Evolutionary conservation across 192 early-diverging fungal species (phyloP), one percentile per base, ranked within the genome.

Genomic region (Coemansia sp.): DNA sequence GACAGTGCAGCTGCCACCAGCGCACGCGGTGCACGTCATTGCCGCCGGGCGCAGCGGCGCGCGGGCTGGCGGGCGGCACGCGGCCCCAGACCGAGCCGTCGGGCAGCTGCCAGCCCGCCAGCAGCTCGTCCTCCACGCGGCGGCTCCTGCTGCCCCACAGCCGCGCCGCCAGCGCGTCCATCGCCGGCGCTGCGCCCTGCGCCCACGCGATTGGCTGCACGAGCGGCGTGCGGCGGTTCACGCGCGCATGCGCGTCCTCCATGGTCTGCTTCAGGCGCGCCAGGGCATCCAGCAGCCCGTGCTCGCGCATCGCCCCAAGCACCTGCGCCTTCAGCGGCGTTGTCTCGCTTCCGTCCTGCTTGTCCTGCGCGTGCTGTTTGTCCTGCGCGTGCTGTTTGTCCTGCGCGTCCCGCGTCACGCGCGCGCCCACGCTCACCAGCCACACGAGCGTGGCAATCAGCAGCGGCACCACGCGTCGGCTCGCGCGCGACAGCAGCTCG

Each of bases 101-200:
- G 6, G 73, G 73, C 22, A 76, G 63, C 54, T 57, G 59, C 73
- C 73, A 76, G 6, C 73, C 73, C n/a, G 54, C 55, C 45, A 76
- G 50, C 40, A 66, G 16, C 44, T 58, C 67, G 12, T 61, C 59
- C 29, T 76, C 67, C 0, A 38, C 6, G 0, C 45, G 56, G n/a
- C n/a, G n/a, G n/a, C n/a, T n/a, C n/a, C 48, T 28, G 45, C 43
- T 12, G 42, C 57, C 58, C 73, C 73, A 76, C 12, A 76, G 23
- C 21, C 27, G 58, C 43, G 23, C 52, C 2, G 62, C 62, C 27
- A 76, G 24, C 0, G 24, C 24, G 1, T 53, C 54, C 48, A 54
- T 58, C 3, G n/a, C n/a, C n/a, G 62, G 58, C 22, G 22, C 33
- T 43, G 27, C 38, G 3, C 53, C 33, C 10, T 52, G 30, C 3